Base-by-base conservation (phyloP, 345 rosid species). In the Psidium guajava region DNA sequence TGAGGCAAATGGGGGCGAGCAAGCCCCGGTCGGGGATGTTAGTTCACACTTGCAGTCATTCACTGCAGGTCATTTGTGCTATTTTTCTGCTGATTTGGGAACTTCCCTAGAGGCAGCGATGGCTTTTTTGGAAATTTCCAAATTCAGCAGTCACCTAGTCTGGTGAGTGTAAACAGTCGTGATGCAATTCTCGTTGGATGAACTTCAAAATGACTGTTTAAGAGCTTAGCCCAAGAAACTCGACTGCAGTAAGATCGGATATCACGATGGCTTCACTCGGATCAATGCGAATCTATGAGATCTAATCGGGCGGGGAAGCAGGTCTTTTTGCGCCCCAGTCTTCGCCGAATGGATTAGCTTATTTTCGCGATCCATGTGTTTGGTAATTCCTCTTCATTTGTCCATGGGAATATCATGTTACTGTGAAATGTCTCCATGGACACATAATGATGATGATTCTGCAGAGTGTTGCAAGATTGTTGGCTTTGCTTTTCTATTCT, bases 11-110 rank as follows among this genome's bases (percentile, higher is more conserved):
- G 44, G 16, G 12, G 44, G 75, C 22, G 21, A 64, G 44, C 44
- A 32, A 32, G 77, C 44, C 77, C 77, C 44, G 40, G 44, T 64
- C 12, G 18, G 7, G 6, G 44, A 32, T 85, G 95, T 73, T 87
- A 89, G 84, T 89, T 88, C 61, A 96, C 97, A 47, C 90, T 97
- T 64, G 84, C 86, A 11, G 98, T 93, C 84, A 94, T 96, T 85
- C 64, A 15, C 11, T 7, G 75, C 75, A 8, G 42, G 75, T 64
- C 75, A 28, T 28, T 28, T 32, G 42, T 64, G 42, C 75, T 64
- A 16, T 64, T 28, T 64, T 64, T n/a, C 75, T 28, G 42, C 75
- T 32, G 75, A 64, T 64, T 15, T 28, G 15, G 11, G 22, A 64
- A 64, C 75, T 28, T 42, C 22, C 42, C 22, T 14, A 64, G 44